Base-by-base conservation (phyloP, 1,284 basidiomycete genomes). In the Lentinus polychrous region DNA sequence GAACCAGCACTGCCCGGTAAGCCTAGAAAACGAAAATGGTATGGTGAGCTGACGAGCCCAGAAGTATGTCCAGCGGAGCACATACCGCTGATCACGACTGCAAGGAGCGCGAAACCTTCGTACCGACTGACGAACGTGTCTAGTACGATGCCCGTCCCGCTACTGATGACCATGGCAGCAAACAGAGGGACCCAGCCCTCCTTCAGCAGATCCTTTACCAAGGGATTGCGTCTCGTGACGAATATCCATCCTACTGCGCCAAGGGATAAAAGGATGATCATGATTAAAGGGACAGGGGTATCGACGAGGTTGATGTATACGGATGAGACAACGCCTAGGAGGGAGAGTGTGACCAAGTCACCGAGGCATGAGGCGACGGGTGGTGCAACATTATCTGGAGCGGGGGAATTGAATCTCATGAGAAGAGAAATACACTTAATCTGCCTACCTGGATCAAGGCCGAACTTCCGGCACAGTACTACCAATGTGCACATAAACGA, bases 401-500 rank as follows among this genome's bases (percentile, higher is more conserved):
- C 36, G 2, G 23, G 35, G 37, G 42, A 45, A 46, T 34, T 15
- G 10, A 34, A n/a, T n/a, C n/a, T 14, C 11, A 2, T 0, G 43
- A 20, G 14, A 50, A 42, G 3, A 22, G 45, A 5, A 24, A 32
- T n/a, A 8, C 2, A 32, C 35, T 14, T 32, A 33, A 38, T 31
- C 8, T 1, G 33, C 37, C 8, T 59, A 85, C 91, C 94, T 48
- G 94, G 95, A 66, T 99, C 88, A 36, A 86, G 76, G 2, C 84
- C 80, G 47, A 78, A 79, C 58, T 74, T 78, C 42, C 91, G 72
- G 62, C 92, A 93, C 2, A 90, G 53, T 17, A 98, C 76, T 35
- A 98, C 81, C 18, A 97, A 75, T 6, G 74, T 71, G 60, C 88
- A 93, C 92, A 98, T 96, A 67, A 98, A 96, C 1, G 86, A 88